Conservation (phyloP, 2,329 filamentous ascomycete genomes). For the Alternaria ethzedia region DNA sequence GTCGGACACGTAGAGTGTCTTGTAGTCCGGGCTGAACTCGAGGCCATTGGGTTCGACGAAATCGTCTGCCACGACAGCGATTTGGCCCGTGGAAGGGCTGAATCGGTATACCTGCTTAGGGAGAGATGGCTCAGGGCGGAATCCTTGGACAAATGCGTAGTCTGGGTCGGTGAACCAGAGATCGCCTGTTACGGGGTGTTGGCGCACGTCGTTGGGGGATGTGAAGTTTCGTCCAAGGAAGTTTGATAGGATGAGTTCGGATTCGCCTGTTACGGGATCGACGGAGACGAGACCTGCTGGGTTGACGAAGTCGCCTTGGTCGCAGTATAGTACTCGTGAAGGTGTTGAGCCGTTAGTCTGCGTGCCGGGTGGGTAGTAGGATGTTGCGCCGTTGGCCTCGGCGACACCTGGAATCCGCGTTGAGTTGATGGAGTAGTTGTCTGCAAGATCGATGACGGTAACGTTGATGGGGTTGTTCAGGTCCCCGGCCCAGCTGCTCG, state of each 20-base stretch:
- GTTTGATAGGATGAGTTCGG: constrained; percentile 53
- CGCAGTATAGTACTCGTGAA: constrained; percentile 40
- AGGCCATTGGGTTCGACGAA: constrained; percentile 55
- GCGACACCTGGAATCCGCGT: constrained; percentile 49
- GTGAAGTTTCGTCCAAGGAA: constrained; percentile 57
- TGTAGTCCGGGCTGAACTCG: constrained; percentile 52
- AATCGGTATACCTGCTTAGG: constrained; percentile 53
- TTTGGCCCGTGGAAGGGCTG: constrained; percentile 48
- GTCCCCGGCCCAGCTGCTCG: constrained; percentile 45
- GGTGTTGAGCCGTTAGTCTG: constrained; percentile 30
- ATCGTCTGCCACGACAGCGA: constrained; percentile 51
- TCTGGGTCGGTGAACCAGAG: constrained; percentile 60
- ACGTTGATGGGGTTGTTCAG: constrained; percentile 44
- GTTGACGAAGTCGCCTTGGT: constrained; percentile 49
- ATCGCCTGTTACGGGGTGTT: constrained; percentile 52
- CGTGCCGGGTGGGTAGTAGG: constrained; percentile 41
- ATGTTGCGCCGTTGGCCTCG: constrained; percentile 47
- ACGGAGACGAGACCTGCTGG: constrained; percentile 52
- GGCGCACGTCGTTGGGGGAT: constrained; percentile 52
- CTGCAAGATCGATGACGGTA: constrained; percentile 47
- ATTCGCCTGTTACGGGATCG: constrained; percentile 54
- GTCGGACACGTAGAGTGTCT: constrained; percentile 55
- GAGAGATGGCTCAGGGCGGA: constrained; percentile 39
- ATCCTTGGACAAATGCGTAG: constrained; percentile 41
- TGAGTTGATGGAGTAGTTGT: constrained; percentile 48